Percentiles rank a stretch among this genome's conserved stretches.
These are phyloP conservation scores for Lagenidium sp. DNA, from an alignment of 352 stramenopile genomes.

Conservation along the genomic window DNA sequence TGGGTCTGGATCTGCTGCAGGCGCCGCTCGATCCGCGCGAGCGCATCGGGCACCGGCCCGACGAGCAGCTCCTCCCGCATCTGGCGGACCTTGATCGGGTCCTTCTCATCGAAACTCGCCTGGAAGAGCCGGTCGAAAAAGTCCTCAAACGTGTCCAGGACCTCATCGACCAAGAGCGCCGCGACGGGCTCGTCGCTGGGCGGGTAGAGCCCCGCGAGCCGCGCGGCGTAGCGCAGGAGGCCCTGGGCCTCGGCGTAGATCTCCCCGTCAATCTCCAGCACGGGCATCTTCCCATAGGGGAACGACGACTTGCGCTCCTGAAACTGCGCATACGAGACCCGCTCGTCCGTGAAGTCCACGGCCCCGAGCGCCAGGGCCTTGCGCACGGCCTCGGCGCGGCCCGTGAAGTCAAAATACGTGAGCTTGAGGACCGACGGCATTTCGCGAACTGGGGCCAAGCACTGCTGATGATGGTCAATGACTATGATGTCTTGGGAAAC, in stretches of 20 bases:
- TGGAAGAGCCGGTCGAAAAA: constrained; percentile 1
- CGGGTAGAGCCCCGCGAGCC: constrained; percentile 22
- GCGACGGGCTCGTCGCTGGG: constrained; percentile 12
- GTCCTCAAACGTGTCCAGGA: constrained; percentile 17
- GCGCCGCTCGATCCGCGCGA: constrained; percentile 3
- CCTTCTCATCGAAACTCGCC: constrained; percentile 10
- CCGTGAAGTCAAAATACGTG: constrained; percentile 26
- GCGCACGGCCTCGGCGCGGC: constrained; percentile 14
- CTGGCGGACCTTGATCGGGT: constrained; percentile 5
- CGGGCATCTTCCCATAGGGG: constrained; percentile 18
- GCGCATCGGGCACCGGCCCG: background rate
- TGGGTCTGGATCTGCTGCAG: background rate
- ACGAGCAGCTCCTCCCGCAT: constrained; percentile 9
- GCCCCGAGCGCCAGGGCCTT: constrained; percentile 9
- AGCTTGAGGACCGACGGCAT: too few species aligned
- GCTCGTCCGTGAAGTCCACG: constrained; percentile 22
- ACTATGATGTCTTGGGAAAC: too few species aligned
- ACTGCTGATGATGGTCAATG: too few species aligned
- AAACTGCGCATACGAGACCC: constrained; percentile 16
- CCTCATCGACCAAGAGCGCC: constrained; percentile 18
- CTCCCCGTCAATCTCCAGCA: constrained; percentile 16
- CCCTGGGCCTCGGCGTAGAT: constrained; percentile 19
- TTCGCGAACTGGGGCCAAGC: too few species aligned
- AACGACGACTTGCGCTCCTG: constrained; percentile 11
- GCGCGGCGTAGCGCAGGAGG: constrained; percentile 21